Conservation (phyloP, 306 rosid species). For the Cucurbita moschata region DNA sequence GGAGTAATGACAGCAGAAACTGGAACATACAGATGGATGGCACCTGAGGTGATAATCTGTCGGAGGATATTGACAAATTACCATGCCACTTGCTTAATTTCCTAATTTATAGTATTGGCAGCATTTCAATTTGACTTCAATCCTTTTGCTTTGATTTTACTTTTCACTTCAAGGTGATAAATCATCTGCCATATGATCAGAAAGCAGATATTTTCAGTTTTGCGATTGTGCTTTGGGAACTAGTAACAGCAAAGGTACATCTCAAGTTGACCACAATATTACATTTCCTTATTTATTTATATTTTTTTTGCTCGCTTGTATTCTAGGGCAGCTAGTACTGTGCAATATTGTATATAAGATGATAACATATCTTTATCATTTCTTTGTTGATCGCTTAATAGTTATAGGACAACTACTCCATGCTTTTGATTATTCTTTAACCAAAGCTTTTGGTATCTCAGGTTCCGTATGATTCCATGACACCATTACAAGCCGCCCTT, state of each 20-base stretch:
- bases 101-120: neutral
- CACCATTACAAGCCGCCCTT: constrained; percentile 99
- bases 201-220: constrained; percentile 96
- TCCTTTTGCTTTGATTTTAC: neutral
- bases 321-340: neutral
- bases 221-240: constrained; percentile 95
- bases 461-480: constrained; percentile 95
- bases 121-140: neutral
- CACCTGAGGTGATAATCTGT: constrained; percentile 70
- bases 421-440: neutral
- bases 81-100: neutral
- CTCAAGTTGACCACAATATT: constrained; percentile 3
- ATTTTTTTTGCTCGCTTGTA: neutral
- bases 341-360: neutral
- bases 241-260: constrained; percentile 82
- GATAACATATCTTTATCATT: neutral
- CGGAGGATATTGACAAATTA: neutral
- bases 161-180: constrained; percentile 63
- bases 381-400: neutral
- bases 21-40: constrained; percentile 99
- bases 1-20: constrained; percentile 99
- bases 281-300: neutral
- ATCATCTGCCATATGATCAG: constrained; percentile 95
- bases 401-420: neutral
- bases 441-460: constrained; percentile 22